Evolutionary conservation across 331 rosid species (phyloP).

Genomic region (Telfairia occidentalis): DNA sequence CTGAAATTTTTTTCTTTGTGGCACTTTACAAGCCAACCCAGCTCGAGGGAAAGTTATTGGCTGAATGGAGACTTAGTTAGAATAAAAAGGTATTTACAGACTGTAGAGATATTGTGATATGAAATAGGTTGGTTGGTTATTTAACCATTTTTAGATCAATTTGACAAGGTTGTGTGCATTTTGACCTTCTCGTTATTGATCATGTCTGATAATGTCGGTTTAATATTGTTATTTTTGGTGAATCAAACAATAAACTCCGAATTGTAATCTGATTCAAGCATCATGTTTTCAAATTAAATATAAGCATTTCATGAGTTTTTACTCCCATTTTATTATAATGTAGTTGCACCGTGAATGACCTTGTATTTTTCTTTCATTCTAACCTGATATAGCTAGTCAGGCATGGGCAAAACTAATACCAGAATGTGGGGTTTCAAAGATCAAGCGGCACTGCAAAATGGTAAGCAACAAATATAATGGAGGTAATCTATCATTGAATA

Average conservation of each 20-base stretch:
- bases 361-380: not conserved
- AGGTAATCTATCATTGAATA: not conserved
- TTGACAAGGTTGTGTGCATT: not conserved
- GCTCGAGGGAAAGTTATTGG: not conserved
- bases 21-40: not conserved
- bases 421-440: not conserved
- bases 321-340: not conserved
- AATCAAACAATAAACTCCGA: not conserved
- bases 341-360: not conserved
- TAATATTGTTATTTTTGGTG: not conserved
- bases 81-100: not conserved
- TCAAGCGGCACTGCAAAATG: not conserved
- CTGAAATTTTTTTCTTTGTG: not conserved
- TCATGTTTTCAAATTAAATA: not conserved
- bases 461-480: not conserved
- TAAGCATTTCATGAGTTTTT: not conserved
- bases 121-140: not conserved
- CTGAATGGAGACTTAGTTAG: not conserved
- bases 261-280: constrained; percentile 1
- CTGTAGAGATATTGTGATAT: not conserved
- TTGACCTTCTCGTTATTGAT: not conserved
- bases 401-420: not conserved
- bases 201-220: not conserved
- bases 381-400: not conserved
- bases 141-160: not conserved